A percentile compares a stretch with the other conserved stretches of the same genome.
Evolutionary conservation across 306 rosid genomes (phyloP).

Genomic region (Begonia peltatifolia): DNA sequence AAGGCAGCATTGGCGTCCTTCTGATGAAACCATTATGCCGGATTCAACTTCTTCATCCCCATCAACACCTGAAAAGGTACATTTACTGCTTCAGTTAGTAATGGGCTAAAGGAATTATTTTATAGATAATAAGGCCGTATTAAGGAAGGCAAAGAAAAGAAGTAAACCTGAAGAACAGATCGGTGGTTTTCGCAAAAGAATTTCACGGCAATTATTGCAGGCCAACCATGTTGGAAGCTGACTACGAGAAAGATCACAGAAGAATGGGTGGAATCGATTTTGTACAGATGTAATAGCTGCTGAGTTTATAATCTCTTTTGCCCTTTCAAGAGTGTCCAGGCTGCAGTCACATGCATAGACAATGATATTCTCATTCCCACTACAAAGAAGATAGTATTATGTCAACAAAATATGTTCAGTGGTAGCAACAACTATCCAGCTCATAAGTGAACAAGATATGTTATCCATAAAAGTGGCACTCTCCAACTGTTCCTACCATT

Average conservation of each 20-base stretch:
- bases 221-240: slow-evolving; percentile 66
- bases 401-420: background rate
- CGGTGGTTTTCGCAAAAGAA: slow-evolving; percentile 11
- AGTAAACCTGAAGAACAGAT: slow-evolving; percentile 30
- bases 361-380: slow-evolving; percentile 45
- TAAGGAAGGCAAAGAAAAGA: slow-evolving; percentile 8
- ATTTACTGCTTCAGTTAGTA: slow-evolving; percentile 8
- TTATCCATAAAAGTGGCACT: no score
- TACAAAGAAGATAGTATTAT: slow-evolving; percentile 18
- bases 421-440: no score
- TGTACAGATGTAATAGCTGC: slow-evolving; percentile 12
- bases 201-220: slow-evolving; percentile 37
- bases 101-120: background rate
- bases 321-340: slow-evolving; percentile 49
- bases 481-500: no score
- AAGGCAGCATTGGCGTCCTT: slow-evolving; percentile 34
- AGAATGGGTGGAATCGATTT: slow-evolving; percentile 51
- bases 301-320: slow-evolving; percentile 37
- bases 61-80: slow-evolving; percentile 21
- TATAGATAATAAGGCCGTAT: background rate
- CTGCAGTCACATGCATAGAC: slow-evolving; percentile 92
- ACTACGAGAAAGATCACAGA: slow-evolving; percentile 47
- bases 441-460: no score
- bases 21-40: slow-evolving; percentile 12
- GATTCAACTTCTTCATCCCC: slow-evolving; percentile 13